These are phyloP conservation scores for Vigna nakashimae DNA, from an alignment of 306 rosid genomes.

Conservation along the genomic window DNA sequence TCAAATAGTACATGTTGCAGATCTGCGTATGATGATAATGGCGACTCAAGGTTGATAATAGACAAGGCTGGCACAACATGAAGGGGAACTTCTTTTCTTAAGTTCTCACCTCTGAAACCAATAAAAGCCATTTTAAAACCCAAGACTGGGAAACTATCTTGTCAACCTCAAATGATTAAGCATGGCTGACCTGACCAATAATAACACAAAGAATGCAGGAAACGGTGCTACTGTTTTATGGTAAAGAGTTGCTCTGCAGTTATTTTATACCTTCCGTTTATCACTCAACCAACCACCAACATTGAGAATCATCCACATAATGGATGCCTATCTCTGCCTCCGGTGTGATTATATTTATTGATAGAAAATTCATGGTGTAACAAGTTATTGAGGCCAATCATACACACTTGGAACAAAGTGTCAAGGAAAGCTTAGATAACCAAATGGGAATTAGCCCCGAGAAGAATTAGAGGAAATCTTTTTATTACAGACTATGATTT, in stretches of 20 bases:
- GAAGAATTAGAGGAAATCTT: no score
- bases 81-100: constrained; percentile 94
- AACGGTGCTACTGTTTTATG: constrained; percentile 9
- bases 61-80: constrained; percentile 73
- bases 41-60: constrained; percentile 73
- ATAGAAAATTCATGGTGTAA: constrained; percentile 14
- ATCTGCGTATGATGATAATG: constrained; percentile 80
- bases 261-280: background rate
- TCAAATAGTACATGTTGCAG: constrained; percentile 85
- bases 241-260: constrained; percentile 8
- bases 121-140: constrained; percentile 44
- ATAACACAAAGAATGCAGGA: constrained; percentile 14
- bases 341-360: constrained; percentile 22
- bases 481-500: no score
- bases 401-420: no score
- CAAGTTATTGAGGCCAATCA: constrained; percentile 5
- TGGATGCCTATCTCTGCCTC: constrained; percentile 30
- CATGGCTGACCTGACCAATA: constrained; percentile 24
- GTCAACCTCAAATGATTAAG: constrained; percentile 29
- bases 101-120: constrained; percentile 82
- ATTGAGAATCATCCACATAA: constrained; percentile 38
- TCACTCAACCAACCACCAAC: constrained; percentile 21
- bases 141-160: constrained; percentile 38
- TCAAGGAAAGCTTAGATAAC: no score
- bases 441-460: no score